Evolutionary conservation across 2,329 filamentous ascomycete species (phyloP).

Genomic region (Immersiporthe knoxdaviesiana): DNA sequence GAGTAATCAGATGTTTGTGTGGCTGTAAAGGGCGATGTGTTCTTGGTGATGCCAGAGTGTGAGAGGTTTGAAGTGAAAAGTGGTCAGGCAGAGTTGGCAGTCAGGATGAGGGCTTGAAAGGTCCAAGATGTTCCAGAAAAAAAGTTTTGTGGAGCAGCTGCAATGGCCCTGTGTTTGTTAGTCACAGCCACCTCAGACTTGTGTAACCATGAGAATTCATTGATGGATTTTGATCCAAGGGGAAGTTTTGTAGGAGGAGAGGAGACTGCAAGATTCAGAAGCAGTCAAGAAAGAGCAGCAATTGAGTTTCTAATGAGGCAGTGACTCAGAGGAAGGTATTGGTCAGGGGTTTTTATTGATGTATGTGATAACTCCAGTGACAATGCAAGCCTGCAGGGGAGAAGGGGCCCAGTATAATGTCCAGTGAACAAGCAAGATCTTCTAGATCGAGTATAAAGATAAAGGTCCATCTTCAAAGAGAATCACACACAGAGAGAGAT

Average conservation of each 20-base stretch:
- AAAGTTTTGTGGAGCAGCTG: slow-evolving; percentile 23
- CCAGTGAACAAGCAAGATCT: background rate
- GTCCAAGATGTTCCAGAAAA: background rate
- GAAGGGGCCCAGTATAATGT: background rate
- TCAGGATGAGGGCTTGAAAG: background rate
- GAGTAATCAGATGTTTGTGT: slow-evolving; percentile 19
- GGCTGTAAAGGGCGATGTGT: slow-evolving; percentile 6
- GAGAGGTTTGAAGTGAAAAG: background rate
- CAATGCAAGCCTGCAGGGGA: background rate
- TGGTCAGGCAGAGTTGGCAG: background rate
- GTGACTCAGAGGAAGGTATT: slow-evolving; percentile 24
- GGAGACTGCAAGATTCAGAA: background rate
- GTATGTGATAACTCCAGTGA: background rate
- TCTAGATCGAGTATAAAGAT: background rate
- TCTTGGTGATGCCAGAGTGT: slow-evolving; percentile 12
- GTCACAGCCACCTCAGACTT: slow-evolving; percentile 14
- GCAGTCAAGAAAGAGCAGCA: background rate
- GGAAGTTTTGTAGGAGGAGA: background rate
- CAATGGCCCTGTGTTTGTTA: slow-evolving; percentile 21
- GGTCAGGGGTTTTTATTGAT: background rate
- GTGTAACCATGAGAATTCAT: slow-evolving; percentile 10
- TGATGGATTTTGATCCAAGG: no score
- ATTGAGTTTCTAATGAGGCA: background rate
- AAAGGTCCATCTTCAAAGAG: no score
- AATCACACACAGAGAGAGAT: background rate